Evolutionary conservation across 805 yeast species (phyloP), one percentile per base, ranked within the genome.

Genomic region (Candida broadrunensis): DNA sequence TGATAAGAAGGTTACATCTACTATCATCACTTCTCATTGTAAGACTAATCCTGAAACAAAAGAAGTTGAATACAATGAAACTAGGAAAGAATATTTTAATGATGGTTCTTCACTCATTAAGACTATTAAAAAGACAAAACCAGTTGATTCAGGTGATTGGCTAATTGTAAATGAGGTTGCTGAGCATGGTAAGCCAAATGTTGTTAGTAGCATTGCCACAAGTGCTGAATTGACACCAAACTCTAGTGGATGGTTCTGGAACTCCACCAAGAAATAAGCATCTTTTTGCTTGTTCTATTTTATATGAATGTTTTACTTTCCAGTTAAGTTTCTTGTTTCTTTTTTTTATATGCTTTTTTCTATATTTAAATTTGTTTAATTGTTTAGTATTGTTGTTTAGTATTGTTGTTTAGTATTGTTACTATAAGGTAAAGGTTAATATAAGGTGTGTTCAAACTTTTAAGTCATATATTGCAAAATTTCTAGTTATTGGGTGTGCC

Each of bases 31-130:
- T 36, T 54, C 60, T 8, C 42, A 51, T 21, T 55, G 52, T 45
- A 52, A 42, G 35, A 48, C 61, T 13, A 52, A 63, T 44, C 43
- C 54, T 12, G 65, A 58, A 16, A 44, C 54, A 15, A 57, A 67
- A 37, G 61, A 57, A 42, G 48, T 61, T 2, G 53, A 56, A 19
- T 50, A 52, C 50, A 54, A 56, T 21, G 72, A 68, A 43, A 45
- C 48, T 14, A 57, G 52, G 37, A 61, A 66, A 3, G 70, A 69
- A 42, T 54, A 49, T 36, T 69, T 51, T 40, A 50, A 45, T 21
- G 72, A 70, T 44, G 75, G 75, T 20, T 65, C 68, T 2, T 56
- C 66, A 12, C 38, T 45, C 15, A 61, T 66, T 12, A 60, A 54
- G 36, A 60, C 54, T 15, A 47, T 61, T 18, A 51, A 54, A 27